Evolutionary conservation across 768 basidiomycete species (phyloP), one percentile per base, ranked within the genome.

Genomic region (Boletus barrowsii): DNA sequence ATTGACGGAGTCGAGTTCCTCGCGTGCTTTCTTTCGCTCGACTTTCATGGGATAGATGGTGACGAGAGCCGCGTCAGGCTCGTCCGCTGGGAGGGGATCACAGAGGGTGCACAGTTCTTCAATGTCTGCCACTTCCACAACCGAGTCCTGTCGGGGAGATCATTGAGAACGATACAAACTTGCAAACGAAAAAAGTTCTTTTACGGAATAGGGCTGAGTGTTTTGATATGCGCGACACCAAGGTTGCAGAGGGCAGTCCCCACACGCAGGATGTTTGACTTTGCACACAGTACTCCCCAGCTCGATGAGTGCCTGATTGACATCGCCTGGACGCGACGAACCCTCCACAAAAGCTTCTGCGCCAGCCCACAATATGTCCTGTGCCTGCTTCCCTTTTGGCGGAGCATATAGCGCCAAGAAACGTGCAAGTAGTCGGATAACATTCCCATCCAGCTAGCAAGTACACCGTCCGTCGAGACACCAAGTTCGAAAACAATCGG

Each of bases 231-330:
- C 94, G 17, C 75, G 71, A 63, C 95, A 98, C 73, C 82, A 80
- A 20, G 73, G 56, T 44, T 70, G 79, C 42, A 98, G 60, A 18
- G 93, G 91, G 70, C 95, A 98, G 17, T 72, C 63, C 17, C 62
- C 72, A 63, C 95, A 98, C 18, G 74, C 70, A 10, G 95, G 95
- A 57, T 88, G 83, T 56, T 83, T 84, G 40, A 90, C 86, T 69
- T 88, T 93, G 74, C 95, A 98, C 3, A 97, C 81, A 4, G 93
- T 96, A 67, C 90, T 90, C 46, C 95, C 95, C 8, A 98, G 83
- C 67, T 98, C 95, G 68, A 98, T 98, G 47, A 98, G 76, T 14
- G 90, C 93, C 73, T 97, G 89, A 64, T 96, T 96, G 58, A 94
- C 77, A 67, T 95, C 90, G 17, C 93, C 92, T 0, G 93, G 82